Conservation (phyloP, 2,329 filamentous ascomycete species). For the Colletotrichum sp. region DNA sequence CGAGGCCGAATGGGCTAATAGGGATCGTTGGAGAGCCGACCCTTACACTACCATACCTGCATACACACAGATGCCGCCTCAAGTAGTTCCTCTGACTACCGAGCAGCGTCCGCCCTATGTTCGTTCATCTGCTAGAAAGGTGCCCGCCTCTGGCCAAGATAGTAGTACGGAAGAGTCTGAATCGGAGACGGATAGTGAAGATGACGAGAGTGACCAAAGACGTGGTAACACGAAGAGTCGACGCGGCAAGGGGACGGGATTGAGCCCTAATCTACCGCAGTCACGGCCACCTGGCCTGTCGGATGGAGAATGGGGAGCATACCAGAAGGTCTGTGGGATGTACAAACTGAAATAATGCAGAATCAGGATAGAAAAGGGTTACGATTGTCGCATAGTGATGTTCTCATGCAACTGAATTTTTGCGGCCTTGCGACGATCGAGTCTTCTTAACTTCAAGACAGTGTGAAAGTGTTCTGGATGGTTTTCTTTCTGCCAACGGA, state of each 20-base stretch:
- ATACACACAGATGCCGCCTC: neutral
- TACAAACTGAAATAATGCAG: neutral
- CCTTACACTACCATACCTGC: neutral
- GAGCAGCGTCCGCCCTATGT: neutral
- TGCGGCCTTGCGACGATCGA: neutral
- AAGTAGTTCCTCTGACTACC: neutral
- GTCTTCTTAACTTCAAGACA: neutral
- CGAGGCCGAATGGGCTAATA: neutral
- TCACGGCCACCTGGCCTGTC: neutral
- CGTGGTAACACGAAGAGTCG: neutral
- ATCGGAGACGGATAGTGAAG: fast-evolving
- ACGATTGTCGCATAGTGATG: fast-evolving
- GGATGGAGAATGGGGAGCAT: neutral
- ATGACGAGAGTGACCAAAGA: neutral
- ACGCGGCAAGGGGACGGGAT: fast-evolving
- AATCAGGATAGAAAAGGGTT: fast-evolving
- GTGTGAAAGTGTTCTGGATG: neutral
- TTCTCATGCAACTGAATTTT: fast-evolving
- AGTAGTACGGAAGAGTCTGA: neutral
- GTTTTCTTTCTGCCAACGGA: fast-evolving
- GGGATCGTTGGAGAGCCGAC: neutral
- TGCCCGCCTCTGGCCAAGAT: neutral
- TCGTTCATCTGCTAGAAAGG: neutral
- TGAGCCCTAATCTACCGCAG: fast-evolving
- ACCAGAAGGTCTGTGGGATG: neutral